A percentile compares a stretch with the other conserved stretches of the same genome.
These are phyloP conservation scores for Bipolaris zeicola DNA, from an alignment of 2,329 filamentous ascomycete genomes.

Conservation along the genomic window DNA sequence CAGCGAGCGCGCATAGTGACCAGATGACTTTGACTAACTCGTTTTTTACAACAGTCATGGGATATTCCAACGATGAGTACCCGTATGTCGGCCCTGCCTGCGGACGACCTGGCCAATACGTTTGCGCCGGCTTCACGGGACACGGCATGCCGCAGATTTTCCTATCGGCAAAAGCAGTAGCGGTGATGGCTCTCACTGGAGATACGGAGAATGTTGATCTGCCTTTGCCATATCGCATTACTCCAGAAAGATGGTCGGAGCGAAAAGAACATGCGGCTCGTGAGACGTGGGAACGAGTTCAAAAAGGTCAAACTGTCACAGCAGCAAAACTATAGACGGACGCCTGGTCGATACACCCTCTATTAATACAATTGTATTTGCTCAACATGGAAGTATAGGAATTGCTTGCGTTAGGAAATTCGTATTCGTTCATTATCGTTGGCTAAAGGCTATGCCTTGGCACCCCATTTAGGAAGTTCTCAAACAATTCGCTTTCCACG, in stretches of 20 bases:
- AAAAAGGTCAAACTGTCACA: not conserved
- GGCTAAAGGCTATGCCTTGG: not conserved
- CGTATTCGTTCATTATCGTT: not conserved
- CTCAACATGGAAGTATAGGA: no score
- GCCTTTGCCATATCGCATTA: constrained; percentile 12
- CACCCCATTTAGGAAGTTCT: constrained; percentile 3
- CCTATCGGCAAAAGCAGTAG: constrained; percentile 50
- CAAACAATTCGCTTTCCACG: constrained; percentile 14
- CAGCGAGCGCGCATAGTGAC: no score
- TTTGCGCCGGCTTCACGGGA: constrained; percentile 27
- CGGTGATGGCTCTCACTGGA: constrained; percentile 20
- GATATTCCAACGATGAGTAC: constrained; percentile 21
- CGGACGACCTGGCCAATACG: constrained; percentile 16
- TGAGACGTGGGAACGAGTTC: constrained; percentile 7
- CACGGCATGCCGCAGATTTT: constrained; percentile 28
- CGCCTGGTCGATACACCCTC: not conserved
- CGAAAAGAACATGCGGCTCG: constrained; percentile 9
- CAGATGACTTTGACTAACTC: not conserved
- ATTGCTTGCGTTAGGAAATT: not conserved
- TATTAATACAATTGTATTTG: not conserved
- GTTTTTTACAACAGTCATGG: constrained; percentile 11
- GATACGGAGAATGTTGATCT: constrained; percentile 11
- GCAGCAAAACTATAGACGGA: constrained; percentile 7
- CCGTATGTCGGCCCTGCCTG: constrained; percentile 17
- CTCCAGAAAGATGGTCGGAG: constrained; percentile 12